Base-by-base conservation (phyloP, 1,284 basidiomycete genomes). In the Peniophora sp. region DNA sequence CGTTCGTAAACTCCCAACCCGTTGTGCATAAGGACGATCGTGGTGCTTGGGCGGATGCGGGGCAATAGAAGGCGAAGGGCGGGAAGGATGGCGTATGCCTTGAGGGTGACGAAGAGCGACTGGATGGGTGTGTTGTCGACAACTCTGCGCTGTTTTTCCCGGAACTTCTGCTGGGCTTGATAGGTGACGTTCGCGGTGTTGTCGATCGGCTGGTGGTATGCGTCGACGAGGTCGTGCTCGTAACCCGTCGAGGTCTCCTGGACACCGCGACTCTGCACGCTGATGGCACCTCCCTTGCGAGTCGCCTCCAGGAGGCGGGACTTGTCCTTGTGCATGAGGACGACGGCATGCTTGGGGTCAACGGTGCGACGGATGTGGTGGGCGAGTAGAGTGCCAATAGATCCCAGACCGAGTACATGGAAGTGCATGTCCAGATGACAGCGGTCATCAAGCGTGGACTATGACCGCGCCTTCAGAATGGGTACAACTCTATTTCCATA, bases 21-120 rank as follows among this genome's bases (percentile, higher is more conserved):
- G 64, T 97, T 97, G 63, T 97, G 91, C 47, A 97, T 68, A 5
- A 99, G 78, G 1, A 96, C 88, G 56, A 98, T 81, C 23, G 94
- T 97, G 43, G 85, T 88, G 49, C 77, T 65, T 0, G 77, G 67
- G 3, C 76, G 75, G 24, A 97, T 67, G 18, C 92, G 81, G 9
- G 78, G 78, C 3, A 78, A 66, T 47, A 98, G 75, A 3, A 68
- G 62, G 22, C 70, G 66, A 27, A 98, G 62, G 2, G 86, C 83
- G 1, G 64, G 57, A 0, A 83, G 47, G 0, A 88, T 88, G 12
- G 79, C 71, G 18, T 83, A 75, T 1, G 90, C 85, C 64, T 95
- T 96, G 51, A 89, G 83, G 32, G 91, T 81, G 57, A 97, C 77
- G 63, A 98, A 76, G 50, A 98, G 77, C 1, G 86, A 82, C 27